Evolutionary conservation across 2,329 filamentous ascomycete genomes (phyloP).

Genomic region (Fusarium sterilihyphosum): DNA sequence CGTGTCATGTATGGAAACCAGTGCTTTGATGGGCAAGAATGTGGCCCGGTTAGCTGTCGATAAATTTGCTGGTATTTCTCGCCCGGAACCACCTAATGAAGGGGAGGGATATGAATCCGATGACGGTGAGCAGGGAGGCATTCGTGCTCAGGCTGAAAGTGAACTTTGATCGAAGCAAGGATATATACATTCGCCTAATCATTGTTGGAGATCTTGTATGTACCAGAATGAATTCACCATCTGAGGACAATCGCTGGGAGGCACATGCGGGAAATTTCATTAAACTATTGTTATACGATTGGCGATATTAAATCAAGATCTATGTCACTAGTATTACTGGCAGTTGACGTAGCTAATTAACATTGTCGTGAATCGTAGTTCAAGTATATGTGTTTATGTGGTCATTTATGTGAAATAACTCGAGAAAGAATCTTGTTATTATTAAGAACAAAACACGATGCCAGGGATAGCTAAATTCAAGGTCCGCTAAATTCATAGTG

Average conservation of each 20-base stretch:
- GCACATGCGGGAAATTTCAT: background rate
- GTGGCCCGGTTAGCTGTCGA: conserved; percentile 78
- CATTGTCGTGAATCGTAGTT: background rate
- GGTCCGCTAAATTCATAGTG: background rate
- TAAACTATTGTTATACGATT: background rate
- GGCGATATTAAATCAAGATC: background rate
- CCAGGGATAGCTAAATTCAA: background rate
- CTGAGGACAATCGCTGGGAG: background rate
- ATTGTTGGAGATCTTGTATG: background rate
- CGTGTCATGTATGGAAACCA: conserved; percentile 98
- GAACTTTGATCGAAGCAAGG: conserved; percentile 25
- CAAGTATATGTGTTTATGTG: background rate
- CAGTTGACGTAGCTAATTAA: background rate
- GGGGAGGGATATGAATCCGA: background rate
- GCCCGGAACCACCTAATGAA: conserved; percentile 7
- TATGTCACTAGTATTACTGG: too few relatives aligned
- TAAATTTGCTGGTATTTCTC: conserved; percentile 53
- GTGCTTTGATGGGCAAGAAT: conserved; percentile 88
- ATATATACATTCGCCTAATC: background rate
- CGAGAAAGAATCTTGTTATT: background rate
- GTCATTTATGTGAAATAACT: background rate
- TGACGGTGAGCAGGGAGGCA: conserved; percentile 6
- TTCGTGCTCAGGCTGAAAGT: conserved; percentile 16
- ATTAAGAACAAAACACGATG: background rate
- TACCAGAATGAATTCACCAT: background rate